Base-by-base conservation (phyloP, 768 basidiomycete genomes). In the Rhodotorula taiwanensis region DNA sequence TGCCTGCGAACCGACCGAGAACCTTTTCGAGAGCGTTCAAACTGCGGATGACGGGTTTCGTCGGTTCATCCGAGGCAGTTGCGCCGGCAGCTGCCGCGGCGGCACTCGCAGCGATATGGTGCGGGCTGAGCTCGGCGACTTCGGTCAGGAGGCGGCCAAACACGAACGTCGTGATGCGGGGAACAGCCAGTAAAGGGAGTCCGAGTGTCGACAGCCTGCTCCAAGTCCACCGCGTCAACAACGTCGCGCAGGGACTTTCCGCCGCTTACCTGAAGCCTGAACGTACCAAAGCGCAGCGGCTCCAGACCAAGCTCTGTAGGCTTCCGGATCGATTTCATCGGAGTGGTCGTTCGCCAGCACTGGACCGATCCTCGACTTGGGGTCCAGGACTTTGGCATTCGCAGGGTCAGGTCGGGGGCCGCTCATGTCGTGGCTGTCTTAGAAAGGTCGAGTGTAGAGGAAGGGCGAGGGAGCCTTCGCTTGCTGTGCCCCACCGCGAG, bases 21-120 rank as follows among this genome's bases (percentile, higher is more conserved):
- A n/a, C 51, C n/a, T 48, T 23, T 49, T 67, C 66, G n/a, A 67
- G 53, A 14, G 48, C 39, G 33, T 67, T 67, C 11, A 62, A 49
- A 31, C 51, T 58, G 18, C 66, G 48, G 21, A 67, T 47, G 2
- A 62, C 54, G 13, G n/a, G n/a, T n/a, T n/a, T n/a, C n/a, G n/a
- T n/a, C n/a, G n/a, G n/a, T n/a, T n/a, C n/a, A n/a, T n/a, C n/a
- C n/a, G n/a, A n/a, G n/a, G n/a, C n/a, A n/a, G n/a, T n/a, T n/a
- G n/a, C n/a, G n/a, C n/a, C n/a, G n/a, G n/a, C n/a, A n/a, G n/a
- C n/a, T n/a, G n/a, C n/a, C n/a, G n/a, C n/a, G n/a, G n/a, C n/a
- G n/a, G n/a, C n/a, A n/a, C n/a, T n/a, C n/a, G n/a, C n/a, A n/a
- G n/a, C n/a, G n/a, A n/a, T 48, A 3, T 54, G 52, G 48, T 52